phyloP scores from a whole-genome alignment of 1,139 yeast genomes.

The Lodderomyces theae region DNA sequence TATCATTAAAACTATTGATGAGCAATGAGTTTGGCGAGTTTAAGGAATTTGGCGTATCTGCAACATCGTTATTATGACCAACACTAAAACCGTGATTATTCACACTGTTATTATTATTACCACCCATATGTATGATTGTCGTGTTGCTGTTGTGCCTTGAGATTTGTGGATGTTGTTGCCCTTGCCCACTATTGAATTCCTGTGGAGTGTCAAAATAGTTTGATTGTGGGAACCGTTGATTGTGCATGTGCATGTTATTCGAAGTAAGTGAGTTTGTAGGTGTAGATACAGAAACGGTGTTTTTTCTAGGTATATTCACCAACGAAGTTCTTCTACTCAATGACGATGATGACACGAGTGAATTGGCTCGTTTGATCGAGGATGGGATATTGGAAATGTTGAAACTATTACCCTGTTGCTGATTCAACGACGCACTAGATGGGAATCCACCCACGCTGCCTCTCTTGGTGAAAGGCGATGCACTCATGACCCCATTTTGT shows the following conservation, averaged over 20 bases:
- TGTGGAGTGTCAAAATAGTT: constrained; percentile 28
- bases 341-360: constrained; percentile 16
- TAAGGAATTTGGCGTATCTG: constrained; percentile 25
- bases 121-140: constrained; percentile 14
- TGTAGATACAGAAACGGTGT: constrained; percentile 8
- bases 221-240: constrained; percentile 24
- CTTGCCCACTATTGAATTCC: background rate
- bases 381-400: constrained; percentile 12
- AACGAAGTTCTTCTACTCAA: constrained; percentile 22
- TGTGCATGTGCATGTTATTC: constrained; percentile 27
- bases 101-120: constrained; percentile 6
- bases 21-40: constrained; percentile 23
- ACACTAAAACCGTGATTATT: background rate
- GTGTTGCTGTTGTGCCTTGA: constrained; percentile 16
- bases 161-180: constrained; percentile 8
- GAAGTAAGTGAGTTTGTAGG: constrained; percentile 25
- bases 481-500: background rate
- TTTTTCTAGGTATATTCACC: constrained; percentile 13
- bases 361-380: constrained; percentile 16
- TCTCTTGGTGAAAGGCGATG: constrained; percentile 10
- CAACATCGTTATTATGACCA: constrained; percentile 4
- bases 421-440: constrained; percentile 10
- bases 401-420: background rate
- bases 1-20: constrained; percentile 13
- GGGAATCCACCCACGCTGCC: constrained; percentile 10